phyloP scores from a whole-genome alignment of 176 grass and related monocot genomes.

The Musa beccarii region DNA sequence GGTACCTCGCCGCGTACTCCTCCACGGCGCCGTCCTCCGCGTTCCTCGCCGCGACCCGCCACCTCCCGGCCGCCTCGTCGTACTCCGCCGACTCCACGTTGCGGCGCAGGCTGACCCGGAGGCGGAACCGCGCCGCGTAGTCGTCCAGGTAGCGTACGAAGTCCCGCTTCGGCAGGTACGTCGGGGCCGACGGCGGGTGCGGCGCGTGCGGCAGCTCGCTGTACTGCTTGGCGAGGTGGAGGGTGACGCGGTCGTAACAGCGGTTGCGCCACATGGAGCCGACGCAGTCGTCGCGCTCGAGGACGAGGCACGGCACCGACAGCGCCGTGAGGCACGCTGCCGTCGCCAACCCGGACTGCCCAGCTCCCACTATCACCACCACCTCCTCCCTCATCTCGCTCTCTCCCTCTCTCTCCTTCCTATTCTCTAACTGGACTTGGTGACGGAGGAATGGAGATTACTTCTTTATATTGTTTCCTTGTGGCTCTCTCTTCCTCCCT shows the following conservation, averaged over 20 bases:
- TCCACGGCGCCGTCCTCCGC: constrained; percentile 14
- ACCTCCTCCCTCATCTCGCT: constrained; percentile 14
- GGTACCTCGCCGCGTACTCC: constrained; percentile 28
- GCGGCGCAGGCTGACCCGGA: constrained; percentile 34
- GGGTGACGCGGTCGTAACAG: constrained; percentile 8
- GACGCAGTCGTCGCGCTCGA: constrained; percentile 22
- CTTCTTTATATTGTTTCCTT: too few relatives aligned
- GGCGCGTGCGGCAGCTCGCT: neutral
- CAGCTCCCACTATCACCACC: constrained; percentile 67
- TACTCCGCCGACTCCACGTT: constrained; percentile 35
- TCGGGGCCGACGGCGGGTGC: constrained; percentile 7
- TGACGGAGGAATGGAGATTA: too few relatives aligned
- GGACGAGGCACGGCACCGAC: constrained; percentile 5
- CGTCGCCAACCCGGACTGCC: constrained; percentile 67
- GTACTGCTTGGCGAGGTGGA: constrained; percentile 21
- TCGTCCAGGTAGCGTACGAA: constrained; percentile 61
- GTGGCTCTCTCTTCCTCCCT: too few relatives aligned
- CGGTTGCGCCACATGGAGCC: constrained; percentile 16
- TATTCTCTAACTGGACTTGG: too few relatives aligned
- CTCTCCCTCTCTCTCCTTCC: too few relatives aligned
- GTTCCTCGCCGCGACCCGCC: constrained; percentile 36
- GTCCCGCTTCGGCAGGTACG: constrained; percentile 44
- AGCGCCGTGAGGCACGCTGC: constrained; percentile 49
- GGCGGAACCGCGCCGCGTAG: constrained; percentile 45
- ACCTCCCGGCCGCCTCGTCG: constrained; percentile 18